Conservation (phyloP, 1,284 basidiomycete genomes). For the Ustilago sp. region DNA sequence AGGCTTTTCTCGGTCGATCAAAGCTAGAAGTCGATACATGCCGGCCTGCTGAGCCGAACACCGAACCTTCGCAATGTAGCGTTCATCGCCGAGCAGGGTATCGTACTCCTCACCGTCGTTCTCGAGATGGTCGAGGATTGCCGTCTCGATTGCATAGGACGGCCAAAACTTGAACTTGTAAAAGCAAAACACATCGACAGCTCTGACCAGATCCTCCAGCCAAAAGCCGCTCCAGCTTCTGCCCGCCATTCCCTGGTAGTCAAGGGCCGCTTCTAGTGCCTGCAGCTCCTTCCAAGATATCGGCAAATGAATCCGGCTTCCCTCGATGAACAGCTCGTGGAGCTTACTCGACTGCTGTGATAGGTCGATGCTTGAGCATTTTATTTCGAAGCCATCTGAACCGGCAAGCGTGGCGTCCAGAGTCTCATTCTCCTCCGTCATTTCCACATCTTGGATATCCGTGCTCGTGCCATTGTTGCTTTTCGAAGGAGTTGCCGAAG, state of each 20-base stretch:
- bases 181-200: conserved; percentile 2
- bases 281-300: not conserved
- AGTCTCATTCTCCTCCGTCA: not conserved
- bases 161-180: conserved; percentile 1
- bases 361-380: not conserved
- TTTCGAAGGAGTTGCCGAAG: not conserved
- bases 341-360: not conserved
- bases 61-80: not conserved
- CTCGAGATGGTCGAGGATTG: not conserved
- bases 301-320: not conserved
- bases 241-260: not conserved
- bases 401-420: not conserved
- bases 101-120: not conserved
- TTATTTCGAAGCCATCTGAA: not conserved
- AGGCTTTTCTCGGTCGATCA: not conserved
- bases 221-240: not conserved
- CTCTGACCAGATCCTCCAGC: not conserved
- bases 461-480: not conserved
- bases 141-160: not conserved
- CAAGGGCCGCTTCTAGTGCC: not conserved
- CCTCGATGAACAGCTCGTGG: not conserved
- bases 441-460: not conserved
- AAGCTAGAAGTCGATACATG: not conserved
- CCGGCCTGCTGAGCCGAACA: not conserved
- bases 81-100: not conserved